Conservation (phyloP, 2,329 filamentous ascomycete species). For the Arthrobotrys iridis region DNA sequence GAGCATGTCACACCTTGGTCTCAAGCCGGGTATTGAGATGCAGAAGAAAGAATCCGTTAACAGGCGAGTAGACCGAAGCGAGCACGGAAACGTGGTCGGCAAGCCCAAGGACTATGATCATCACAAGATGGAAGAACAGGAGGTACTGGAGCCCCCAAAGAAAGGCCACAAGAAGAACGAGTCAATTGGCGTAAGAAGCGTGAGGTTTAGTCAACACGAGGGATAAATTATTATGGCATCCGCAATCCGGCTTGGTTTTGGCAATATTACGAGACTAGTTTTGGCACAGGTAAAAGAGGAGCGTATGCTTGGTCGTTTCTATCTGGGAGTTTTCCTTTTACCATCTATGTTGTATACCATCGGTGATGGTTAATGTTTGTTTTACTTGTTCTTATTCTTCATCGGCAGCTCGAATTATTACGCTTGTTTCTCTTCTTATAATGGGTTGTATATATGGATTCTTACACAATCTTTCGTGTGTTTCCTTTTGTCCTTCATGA, state of each 20-base stretch:
- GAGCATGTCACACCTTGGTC: slow-evolving; percentile 24
- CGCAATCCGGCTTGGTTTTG: neutral
- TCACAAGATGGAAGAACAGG: neutral
- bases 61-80: slow-evolving; percentile 32
- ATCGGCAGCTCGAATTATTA: slow-evolving; percentile 8
- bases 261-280: neutral
- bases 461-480: neutral
- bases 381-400: neutral
- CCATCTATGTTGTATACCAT: slow-evolving; percentile 9
- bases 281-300: neutral
- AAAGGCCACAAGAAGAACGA: slow-evolving; percentile 45
- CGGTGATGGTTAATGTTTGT: slow-evolving; percentile 13
- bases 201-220: slow-evolving; percentile 31
- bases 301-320: neutral
- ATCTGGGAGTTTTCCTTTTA: slow-evolving; percentile 4
- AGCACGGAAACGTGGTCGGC: slow-evolving; percentile 39
- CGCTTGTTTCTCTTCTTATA: slow-evolving; percentile 2
- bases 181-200: slow-evolving; percentile 36
- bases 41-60: slow-evolving; percentile 14
- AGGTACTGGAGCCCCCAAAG: neutral
- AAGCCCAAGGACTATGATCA: slow-evolving; percentile 38
- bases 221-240: neutral
- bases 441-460: slow-evolving; percentile 34
- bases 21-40: slow-evolving; percentile 31
- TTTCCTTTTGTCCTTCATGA: neutral